Conservation (phyloP, 495 filamentous ascomycete species). For the Lasiosphaeria hispida region DNA sequence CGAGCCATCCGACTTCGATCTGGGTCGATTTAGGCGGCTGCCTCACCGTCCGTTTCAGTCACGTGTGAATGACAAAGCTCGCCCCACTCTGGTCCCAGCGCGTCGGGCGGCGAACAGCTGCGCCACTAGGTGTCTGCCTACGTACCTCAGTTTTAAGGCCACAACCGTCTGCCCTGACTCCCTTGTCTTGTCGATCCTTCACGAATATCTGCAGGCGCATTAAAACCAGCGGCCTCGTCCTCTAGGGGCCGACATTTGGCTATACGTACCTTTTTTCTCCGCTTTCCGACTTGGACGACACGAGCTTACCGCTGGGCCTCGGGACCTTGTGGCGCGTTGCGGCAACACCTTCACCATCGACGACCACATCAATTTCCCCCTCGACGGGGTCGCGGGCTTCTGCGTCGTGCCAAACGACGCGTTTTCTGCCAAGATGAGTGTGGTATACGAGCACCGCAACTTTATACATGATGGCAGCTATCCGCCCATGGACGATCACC, state of each 20-base stretch:
- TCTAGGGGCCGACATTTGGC: not conserved
- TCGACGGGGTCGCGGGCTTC: conserved; percentile 8
- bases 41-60: too few species aligned
- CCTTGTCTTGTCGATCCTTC: conserved; percentile 6
- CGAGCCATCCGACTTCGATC: too few species aligned
- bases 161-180: not conserved
- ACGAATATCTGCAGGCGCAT: conserved; percentile 2
- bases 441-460: conserved; percentile 39
- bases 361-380: not conserved
- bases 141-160: conserved; percentile 1
- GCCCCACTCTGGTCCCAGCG: too few species aligned
- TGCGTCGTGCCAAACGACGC: conserved; percentile 13
- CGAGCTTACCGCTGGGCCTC: not conserved
- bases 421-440: conserved; percentile 38
- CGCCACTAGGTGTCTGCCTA: conserved; percentile 3
- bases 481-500: conserved; percentile 30
- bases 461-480: conserved; percentile 38
- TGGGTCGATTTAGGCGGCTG: too few species aligned
- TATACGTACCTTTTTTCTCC: conserved; percentile 5
- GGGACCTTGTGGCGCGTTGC: not conserved
- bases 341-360: not conserved
- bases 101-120: too few species aligned
- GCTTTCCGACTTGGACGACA: not conserved
- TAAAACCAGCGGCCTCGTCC: not conserved
- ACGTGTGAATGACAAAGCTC: too few species aligned